Conservation (phyloP, 495 filamentous ascomycete genomes). For the Xylaria palmicola region DNA sequence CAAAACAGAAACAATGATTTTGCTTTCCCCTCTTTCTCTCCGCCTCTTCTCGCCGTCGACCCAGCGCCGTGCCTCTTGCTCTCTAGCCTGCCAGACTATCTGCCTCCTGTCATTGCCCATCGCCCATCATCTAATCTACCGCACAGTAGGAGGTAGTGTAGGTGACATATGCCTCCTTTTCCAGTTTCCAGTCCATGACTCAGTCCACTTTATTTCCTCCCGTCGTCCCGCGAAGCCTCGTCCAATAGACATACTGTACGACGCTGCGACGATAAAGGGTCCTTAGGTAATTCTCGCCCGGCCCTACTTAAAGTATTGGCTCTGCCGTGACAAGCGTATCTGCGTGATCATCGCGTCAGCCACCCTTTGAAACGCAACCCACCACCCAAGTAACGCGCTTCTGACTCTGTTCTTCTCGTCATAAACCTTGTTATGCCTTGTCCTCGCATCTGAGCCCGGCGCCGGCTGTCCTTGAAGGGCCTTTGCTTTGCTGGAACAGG, state of each 20-base stretch:
- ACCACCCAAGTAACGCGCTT: conserved; percentile 4
- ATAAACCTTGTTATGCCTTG: conserved; percentile 8
- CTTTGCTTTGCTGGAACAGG: no score
- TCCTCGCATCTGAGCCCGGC: not conserved
- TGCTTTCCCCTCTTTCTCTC: not conserved
- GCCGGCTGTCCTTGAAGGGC: no score
- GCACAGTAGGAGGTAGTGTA: not conserved
- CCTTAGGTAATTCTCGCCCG: not conserved
- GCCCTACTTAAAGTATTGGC: conserved; percentile 6
- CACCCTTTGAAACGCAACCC: conserved; percentile 15
- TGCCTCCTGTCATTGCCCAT: not conserved
- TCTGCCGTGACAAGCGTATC: not conserved
- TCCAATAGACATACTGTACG: conserved; percentile 1
- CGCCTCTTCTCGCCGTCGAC: not conserved
- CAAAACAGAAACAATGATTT: conserved; percentile 8
- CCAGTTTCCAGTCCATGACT: not conserved
- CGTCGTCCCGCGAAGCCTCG: not conserved
- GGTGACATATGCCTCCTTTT: conserved; percentile 14
- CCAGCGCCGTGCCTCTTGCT: not conserved
- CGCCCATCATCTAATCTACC: conserved; percentile 3
- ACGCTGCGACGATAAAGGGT: not conserved
- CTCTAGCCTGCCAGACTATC: not conserved
- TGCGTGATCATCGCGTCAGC: conserved; percentile 20
- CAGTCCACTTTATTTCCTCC: conserved; percentile 3
- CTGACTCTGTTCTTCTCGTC: conserved; percentile 1